Base-by-base conservation (phyloP, 371 early-diverging fungal genomes). In the Neoconidiobolus thromboides region DNA sequence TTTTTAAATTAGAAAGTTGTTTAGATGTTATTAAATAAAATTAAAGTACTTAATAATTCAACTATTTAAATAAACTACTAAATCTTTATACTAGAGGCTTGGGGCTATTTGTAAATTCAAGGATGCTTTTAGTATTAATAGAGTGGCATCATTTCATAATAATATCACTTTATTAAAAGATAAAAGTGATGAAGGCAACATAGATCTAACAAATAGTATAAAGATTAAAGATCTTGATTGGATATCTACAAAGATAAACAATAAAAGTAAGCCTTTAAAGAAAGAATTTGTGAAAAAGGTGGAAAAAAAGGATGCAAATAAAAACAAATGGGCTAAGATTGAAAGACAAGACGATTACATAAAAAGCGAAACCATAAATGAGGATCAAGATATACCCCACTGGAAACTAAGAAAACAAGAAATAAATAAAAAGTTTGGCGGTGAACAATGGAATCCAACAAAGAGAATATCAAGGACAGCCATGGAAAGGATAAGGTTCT, bases 401-500 rank as follows among this genome's bases (percentile, higher is more conserved):
- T 57, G 57, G 57, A 43, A 43, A 15, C 43, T 57, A 36, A 15
- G 38, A 4, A 57, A 57, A 37, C 37, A 57, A 60, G 43, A 5
- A 42, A 36, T 43, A 26, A 41, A 48, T 3, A 44, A 49, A 10
- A 71, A 65, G 54, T 61, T 62, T 1, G 61, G 60, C 15, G 63
- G 55, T 39, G 61, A 63, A 14, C 48, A 36, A 1, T 73, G 74
- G 74, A 49, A 61, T 39, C 74, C 74, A 6, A 60, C 48, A 47
- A 72, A 72, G 57, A 60, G 63, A 44, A 55, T 73, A 9, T 71
- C 72, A 12, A 55, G 64, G 36, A 67, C 73, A 2, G 70, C 73
- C 41, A 71, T 73, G 72, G 74, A 73, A 43, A 68, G 69, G 56
- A 73, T 73, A 49, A 60, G 74, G 44, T 61, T 73, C 58, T 63